Base-by-base conservation (phyloP, 2,329 filamentous ascomycete species). In the Colletotrichum sp. region DNA sequence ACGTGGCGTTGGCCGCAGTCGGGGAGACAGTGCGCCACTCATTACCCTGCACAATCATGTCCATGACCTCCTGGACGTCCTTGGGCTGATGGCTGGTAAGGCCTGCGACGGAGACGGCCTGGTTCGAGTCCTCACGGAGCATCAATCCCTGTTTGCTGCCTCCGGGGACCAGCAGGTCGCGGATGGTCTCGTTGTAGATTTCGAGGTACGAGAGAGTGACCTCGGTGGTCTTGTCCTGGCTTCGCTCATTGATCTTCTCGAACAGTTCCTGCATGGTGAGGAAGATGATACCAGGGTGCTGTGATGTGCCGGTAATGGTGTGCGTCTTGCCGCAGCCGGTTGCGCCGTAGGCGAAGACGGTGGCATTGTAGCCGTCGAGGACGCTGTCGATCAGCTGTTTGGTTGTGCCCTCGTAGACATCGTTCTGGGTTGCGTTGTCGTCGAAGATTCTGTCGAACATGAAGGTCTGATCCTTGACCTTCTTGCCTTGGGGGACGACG, bases 141-240 rank as follows among this genome's bases (percentile, higher is more conserved):
- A 97, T 98, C 78, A 99, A 86, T 4, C 95, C 94, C 79, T 93
- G 91, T 86, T 96, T 97, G 85, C 93, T 95, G 48, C 93, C 95
- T 28, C 94, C 94, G 1, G 95, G 94, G n/a, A 97, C 94, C 59
- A 99, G 89, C 81, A 99, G 87, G 86, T 99, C 97, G 68, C 97
- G 95, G 81, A 99, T 99, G 0, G 96, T 98, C 87, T 99, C 97
- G 83, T 99, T 99, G 89, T 99, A 99, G 78, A 99, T 99, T 83
- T 99, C 97, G 48, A 99, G 90, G 82, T 99, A 99, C 0, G 96
- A 98, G 18, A 99, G 91, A 0, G 96, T 95, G 70, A 99, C 89
- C 81, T 99, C 97, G 5, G 96, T 97, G 32, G 93, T 89, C 85
- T 98, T 99, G 76, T 98, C 96, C 74, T 94, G 92, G 77, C 93